phyloP scores from a whole-genome alignment of 495 filamentous ascomycete genomes.

The Penicillium diatomitis region DNA sequence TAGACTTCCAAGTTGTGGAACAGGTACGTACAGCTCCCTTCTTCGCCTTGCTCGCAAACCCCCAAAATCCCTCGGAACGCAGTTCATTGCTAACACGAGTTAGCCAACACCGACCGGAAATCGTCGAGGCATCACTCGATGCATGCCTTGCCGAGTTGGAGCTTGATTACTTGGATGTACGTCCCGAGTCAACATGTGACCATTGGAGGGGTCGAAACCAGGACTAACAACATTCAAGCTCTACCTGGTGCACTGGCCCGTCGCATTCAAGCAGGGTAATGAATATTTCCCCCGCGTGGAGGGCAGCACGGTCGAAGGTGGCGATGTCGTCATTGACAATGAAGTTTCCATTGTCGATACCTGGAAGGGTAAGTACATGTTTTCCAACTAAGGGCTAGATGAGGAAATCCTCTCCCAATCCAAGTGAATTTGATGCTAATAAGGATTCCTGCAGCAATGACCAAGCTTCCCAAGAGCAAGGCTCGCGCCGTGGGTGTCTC shows the following conservation, averaged over 20 bases:
- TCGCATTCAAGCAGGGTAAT: constrained; percentile 35
- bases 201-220: not conserved
- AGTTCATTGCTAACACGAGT: not conserved
- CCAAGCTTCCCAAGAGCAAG: constrained; percentile 43
- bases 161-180: constrained; percentile 41
- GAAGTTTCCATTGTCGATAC: constrained; percentile 42
- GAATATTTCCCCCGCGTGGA: constrained; percentile 36
- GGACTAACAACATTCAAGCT: constrained; percentile 15
- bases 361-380: constrained; percentile 30
- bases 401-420: too few species aligned
- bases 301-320: constrained; percentile 27
- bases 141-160: constrained; percentile 39
- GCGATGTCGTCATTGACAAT: constrained; percentile 36
- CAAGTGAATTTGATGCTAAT: too few species aligned
- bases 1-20: constrained; percentile 45
- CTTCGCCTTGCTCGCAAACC: not conserved
- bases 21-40: constrained; percentile 4
- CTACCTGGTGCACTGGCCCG: constrained; percentile 46
- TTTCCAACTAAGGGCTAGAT: not conserved
- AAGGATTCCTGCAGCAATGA: constrained; percentile 27
- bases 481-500: constrained; percentile 42
- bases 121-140: constrained; percentile 37
- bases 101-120: constrained; percentile 38
- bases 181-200: not conserved
- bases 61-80: not conserved